A percentile compares a stretch with the other conserved stretches of the same genome.
Conservation (phyloP, 2,329 filamentous ascomycete genomes). For the Aulographum hederae region DNA sequence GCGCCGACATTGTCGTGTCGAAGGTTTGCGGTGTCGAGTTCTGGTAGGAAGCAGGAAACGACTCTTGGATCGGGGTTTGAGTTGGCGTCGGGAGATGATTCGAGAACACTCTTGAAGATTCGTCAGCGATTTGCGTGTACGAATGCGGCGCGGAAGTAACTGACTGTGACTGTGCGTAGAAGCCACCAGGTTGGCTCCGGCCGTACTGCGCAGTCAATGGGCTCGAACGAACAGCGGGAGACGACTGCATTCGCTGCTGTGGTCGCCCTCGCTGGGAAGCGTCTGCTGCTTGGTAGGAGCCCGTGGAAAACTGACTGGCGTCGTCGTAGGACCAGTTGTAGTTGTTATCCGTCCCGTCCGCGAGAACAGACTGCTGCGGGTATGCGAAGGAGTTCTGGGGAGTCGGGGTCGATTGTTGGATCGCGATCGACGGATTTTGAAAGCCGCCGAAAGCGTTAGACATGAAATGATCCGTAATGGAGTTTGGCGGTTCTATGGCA, state of each 20-base stretch:
- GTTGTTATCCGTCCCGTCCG: neutral
- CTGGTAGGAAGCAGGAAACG: slow-evolving; percentile 27
- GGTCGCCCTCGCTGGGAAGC: slow-evolving; percentile 11
- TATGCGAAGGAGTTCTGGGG: slow-evolving; percentile 12
- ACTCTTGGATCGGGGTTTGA: slow-evolving; percentile 33
- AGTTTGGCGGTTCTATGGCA: neutral
- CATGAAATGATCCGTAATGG: slow-evolving; percentile 3
- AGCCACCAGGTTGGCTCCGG: neutral
- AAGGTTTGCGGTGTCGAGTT: slow-evolving; percentile 24
- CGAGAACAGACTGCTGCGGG: slow-evolving; percentile 1
- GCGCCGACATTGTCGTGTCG: slow-evolving; percentile 27
- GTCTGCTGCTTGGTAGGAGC: slow-evolving; percentile 13
- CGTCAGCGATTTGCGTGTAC: slow-evolving; percentile 13
- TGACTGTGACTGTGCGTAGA: slow-evolving; percentile 1
- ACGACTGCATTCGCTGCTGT: slow-evolving; percentile 20
- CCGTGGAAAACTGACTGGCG: slow-evolving; percentile 11
- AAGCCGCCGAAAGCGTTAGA: slow-evolving; percentile 11
- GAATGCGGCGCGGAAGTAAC: slow-evolving; percentile 1
- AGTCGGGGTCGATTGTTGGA: slow-evolving; percentile 21
- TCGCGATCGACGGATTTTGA: slow-evolving; percentile 17
- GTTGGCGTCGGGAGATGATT: slow-evolving; percentile 36
- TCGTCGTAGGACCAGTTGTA: slow-evolving; percentile 1
- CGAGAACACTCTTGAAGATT: slow-evolving; percentile 22
- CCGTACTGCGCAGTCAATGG: slow-evolving; percentile 11
- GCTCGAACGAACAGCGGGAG: slow-evolving; percentile 19